Percentiles rank a stretch among this genome's conserved stretches.
These are phyloP conservation scores for Ballota nigra DNA, from an alignment of 257 asterid genomes.

Conservation along the genomic window DNA sequence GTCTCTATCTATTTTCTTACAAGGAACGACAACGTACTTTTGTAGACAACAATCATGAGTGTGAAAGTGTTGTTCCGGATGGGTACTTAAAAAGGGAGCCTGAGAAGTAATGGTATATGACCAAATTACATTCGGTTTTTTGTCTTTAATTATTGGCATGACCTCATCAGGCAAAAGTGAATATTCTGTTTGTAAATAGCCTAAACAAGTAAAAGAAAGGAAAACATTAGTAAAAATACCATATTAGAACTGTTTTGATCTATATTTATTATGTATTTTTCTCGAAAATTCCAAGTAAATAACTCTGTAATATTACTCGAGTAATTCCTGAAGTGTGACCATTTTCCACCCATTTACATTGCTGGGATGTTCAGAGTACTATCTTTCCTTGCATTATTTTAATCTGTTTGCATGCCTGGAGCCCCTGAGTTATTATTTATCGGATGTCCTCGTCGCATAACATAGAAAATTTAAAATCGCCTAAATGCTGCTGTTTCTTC, in stretches of 20 bases:
- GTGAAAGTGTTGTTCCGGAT: conserved; percentile 55
- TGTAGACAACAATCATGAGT: conserved; percentile 51
- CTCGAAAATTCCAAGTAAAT: no score
- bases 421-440: not conserved
- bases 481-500: no score
- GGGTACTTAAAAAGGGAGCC: conserved; percentile 56
- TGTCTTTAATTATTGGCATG: not conserved
- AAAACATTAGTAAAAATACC: not conserved
- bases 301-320: no score
- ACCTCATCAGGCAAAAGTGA: not conserved
- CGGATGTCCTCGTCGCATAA: not conserved
- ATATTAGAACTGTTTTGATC: not conserved
- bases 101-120: conserved; percentile 54
- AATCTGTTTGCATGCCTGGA: not conserved
- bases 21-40: conserved; percentile 42
- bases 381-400: not conserved
- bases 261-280: not conserved
- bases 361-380: not conserved
- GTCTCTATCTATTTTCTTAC: conserved; percentile 2
- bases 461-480: not conserved
- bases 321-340: not conserved
- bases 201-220: not conserved
- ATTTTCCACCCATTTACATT: not conserved
- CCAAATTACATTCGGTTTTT: not conserved
- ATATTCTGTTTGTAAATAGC: not conserved